These are phyloP conservation scores for Colletotrichum sp. DNA, from an alignment of 2,329 filamentous ascomycete species.

Conservation along the genomic window DNA sequence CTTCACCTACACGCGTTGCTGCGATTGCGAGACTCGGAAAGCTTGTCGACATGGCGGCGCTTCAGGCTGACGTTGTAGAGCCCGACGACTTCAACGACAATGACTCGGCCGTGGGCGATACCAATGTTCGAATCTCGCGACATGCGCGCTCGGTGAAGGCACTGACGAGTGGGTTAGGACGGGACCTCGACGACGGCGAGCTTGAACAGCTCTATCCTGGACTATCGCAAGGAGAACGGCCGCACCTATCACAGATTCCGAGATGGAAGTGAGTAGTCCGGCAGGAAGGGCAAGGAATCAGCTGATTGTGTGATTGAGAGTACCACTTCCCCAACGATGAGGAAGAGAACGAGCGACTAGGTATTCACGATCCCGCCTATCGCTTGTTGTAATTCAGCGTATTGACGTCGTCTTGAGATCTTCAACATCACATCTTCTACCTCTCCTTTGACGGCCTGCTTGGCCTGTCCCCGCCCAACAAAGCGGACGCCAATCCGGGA, in stretches of 20 bases:
- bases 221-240: conserved; percentile 21
- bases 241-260: conserved; percentile 26
- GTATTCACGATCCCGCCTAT: background rate
- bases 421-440: conserved; percentile 60
- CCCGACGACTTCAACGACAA: conserved; percentile 18
- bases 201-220: conserved; percentile 35
- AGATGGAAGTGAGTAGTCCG: conserved; percentile 12
- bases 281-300: background rate
- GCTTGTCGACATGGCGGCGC: background rate
- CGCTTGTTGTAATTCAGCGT: too few species aligned
- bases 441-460: conserved; percentile 40
- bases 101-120: conserved; percentile 13
- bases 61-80: conserved; percentile 1
- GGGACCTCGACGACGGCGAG: conserved; percentile 30
- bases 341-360: conserved; percentile 20
- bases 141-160: too few species aligned
- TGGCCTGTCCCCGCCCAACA: conserved; percentile 13
- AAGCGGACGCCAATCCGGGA: conserved; percentile 15
- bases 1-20: background rate
- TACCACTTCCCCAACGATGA: conserved; percentile 24
- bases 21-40: background rate
- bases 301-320: background rate
- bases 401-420: conserved; percentile 33
- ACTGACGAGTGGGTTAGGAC: background rate
- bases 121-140: background rate